Evolutionary conservation across 495 filamentous ascomycete species (phyloP).

Genomic region (Choiromyces venosus): DNA sequence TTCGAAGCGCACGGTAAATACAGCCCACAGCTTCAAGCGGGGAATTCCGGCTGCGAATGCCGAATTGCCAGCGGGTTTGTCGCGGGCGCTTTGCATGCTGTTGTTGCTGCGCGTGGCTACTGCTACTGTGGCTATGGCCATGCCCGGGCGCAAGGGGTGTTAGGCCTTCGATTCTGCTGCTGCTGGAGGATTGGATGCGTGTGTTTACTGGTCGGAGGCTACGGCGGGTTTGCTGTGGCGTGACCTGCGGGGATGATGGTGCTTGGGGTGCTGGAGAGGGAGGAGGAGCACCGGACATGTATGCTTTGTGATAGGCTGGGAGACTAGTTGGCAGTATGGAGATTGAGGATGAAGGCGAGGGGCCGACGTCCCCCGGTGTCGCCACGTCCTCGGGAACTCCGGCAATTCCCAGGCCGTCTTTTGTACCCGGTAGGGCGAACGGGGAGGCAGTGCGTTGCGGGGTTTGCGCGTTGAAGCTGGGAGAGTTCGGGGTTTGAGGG

Average conservation of each 20-base stretch:
- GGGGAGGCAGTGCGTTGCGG: slow-evolving; percentile 36
- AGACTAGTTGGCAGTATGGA: slow-evolving; percentile 84
- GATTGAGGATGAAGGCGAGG: slow-evolving; percentile 48
- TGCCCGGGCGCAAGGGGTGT: slow-evolving; percentile 13
- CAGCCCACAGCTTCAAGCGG: slow-evolving; percentile 89
- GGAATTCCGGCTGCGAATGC: slow-evolving; percentile 86
- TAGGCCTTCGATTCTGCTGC: slow-evolving; percentile 22
- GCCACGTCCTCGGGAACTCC: slow-evolving; percentile 35
- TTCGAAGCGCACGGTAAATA: slow-evolving; percentile 81
- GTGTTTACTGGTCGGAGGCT: slow-evolving; percentile 5
- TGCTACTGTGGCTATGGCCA: slow-evolving; percentile 41
- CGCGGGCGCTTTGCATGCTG: slow-evolving; percentile 61
- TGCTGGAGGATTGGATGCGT: slow-evolving; percentile 16
- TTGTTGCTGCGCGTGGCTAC: neutral
- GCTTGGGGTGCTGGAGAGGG: slow-evolving; percentile 19
- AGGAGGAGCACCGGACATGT: slow-evolving; percentile 53
- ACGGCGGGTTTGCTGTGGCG: slow-evolving; percentile 14
- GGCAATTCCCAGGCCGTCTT: slow-evolving; percentile 38
- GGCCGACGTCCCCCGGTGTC: slow-evolving; percentile 34
- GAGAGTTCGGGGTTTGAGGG: slow-evolving; percentile 25
- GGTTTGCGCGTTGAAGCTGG: slow-evolving; percentile 20
- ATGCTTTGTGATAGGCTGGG: slow-evolving; percentile 80
- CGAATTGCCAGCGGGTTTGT: slow-evolving; percentile 91
- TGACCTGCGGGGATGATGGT: slow-evolving; percentile 20
- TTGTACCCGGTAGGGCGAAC: slow-evolving; percentile 26